Evolutionary conservation across 1,284 basidiomycete genomes (phyloP), one percentile per base, ranked within the genome.

Genomic region (Fomitiporia mediterranea): DNA sequence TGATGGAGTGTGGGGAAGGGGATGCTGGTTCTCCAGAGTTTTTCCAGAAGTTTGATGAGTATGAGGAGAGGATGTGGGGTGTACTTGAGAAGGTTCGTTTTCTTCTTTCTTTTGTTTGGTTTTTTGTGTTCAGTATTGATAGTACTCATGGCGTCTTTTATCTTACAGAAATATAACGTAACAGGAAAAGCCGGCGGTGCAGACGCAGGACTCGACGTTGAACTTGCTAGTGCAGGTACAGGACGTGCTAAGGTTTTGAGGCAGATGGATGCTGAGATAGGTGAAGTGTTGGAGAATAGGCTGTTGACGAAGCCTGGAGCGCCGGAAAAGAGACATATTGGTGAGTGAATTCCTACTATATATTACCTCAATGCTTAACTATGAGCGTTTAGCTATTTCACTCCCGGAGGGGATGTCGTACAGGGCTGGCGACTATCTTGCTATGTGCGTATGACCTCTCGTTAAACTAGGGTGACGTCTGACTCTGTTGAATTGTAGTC

Each of bases 341-440:
- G 72, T 71, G 51, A 7, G 64, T 54, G 0, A 8, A 9, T 1
- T 39, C n/a, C 37, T 21, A 40, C 5, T 32, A 50, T 19, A 48
- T 15, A 17, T 9, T 11, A 43, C 42, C 8, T 25, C 9, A 13
- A 25, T 21, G 23, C 37, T 19, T 30, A 11, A 30, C n/a, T n/a
- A n/a, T n/a, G n/a, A n/a, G n/a, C n/a, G n/a, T n/a, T n/a, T 56
- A 74, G 76, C 73, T 47, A 72, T 80, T 57, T 66, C 72, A 60
- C 67, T 79, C 5, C 77, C 77, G 1, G 69, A 74, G 46, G 70
- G 68, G n/a, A 65, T 68, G 58, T 70, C 68, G 2, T 74, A 72
- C 59, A 66, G 71, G 46, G 69, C 76, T 5, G 78, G 78, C 11
- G 78, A 81, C 63, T 79, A 81, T 60, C 69, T 80, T 21, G 72